Conservation (phyloP, 1,284 basidiomycete species). For the Ustilago sp. region DNA sequence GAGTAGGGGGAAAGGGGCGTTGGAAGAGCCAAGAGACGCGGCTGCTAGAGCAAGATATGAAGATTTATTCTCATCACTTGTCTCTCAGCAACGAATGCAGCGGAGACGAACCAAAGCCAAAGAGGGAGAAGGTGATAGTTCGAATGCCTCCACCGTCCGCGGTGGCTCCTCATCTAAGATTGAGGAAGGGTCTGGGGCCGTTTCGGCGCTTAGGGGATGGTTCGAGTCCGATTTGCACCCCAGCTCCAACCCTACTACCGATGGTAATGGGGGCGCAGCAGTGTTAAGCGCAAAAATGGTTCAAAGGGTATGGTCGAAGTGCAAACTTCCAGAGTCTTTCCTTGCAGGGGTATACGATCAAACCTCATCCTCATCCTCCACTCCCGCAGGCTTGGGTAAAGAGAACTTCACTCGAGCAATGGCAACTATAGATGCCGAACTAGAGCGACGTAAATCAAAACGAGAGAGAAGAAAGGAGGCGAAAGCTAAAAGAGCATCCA, state of each 20-base stretch:
- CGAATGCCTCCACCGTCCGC: slow-evolving; percentile 12
- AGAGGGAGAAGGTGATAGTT: neutral
- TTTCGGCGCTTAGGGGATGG: slow-evolving; percentile 38
- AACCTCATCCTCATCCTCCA: neutral
- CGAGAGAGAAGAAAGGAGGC: slow-evolving; percentile 5
- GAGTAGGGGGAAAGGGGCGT: neutral
- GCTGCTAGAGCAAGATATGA: slow-evolving; percentile 27
- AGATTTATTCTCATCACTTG: slow-evolving; percentile 18
- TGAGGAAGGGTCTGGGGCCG: slow-evolving; percentile 8
- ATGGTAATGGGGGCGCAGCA: too few relatives aligned
- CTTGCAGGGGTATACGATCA: slow-evolving; percentile 34
- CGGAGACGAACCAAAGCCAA: neutral
- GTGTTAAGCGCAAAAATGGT: slow-evolving; percentile 18
- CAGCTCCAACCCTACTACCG: slow-evolving; percentile 4
- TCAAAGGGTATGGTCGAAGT: slow-evolving; percentile 26
- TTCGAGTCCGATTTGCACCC: slow-evolving; percentile 32
- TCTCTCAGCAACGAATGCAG: slow-evolving; percentile 3
- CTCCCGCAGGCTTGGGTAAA: neutral
- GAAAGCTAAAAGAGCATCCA: neutral
- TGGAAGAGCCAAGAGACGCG: slow-evolving; percentile 28
- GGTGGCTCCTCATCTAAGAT: neutral
- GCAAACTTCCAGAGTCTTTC: slow-evolving; percentile 9
- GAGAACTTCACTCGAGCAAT: slow-evolving; percentile 27
- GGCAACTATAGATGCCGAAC: slow-evolving; percentile 39
- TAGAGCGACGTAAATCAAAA: slow-evolving; percentile 16